Evolutionary conservation across 208 protist species (phyloP).

Genomic region (Leishmania tarentolae): DNA sequence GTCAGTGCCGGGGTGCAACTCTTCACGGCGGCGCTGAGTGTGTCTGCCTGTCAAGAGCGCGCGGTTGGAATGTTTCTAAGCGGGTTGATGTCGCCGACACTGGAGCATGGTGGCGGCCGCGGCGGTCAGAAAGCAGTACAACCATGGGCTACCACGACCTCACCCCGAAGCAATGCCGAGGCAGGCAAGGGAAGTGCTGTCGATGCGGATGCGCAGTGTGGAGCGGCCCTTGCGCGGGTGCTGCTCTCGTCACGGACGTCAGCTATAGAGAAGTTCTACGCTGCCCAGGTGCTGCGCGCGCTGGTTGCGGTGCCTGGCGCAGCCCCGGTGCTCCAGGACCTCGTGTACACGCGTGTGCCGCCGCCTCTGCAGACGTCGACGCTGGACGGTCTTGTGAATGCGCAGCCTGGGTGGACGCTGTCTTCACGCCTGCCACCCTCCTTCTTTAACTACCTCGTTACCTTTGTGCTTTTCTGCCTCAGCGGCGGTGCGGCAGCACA

Average conservation of each 20-base stretch:
- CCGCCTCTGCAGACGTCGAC: conserved; percentile 13
- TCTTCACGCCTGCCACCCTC: conserved; percentile 18
- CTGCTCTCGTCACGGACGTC: conserved; percentile 28
- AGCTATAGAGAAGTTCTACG: conserved; percentile 68
- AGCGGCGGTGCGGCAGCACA: conserved; percentile 44
- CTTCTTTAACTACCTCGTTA: conserved; percentile 53
- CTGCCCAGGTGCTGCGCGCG: conserved; percentile 56
- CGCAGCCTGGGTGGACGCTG: conserved; percentile 27
- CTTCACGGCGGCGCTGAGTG: conserved; percentile 38
- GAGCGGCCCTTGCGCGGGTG: conserved; percentile 29
- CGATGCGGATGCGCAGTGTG: conserved; percentile 16
- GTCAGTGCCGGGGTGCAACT: conserved; percentile 54
- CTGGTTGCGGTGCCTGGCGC: conserved; percentile 41
- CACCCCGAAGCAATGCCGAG: background rate
- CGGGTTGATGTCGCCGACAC: conserved; percentile 7
- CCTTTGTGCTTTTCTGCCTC: conserved; percentile 56
- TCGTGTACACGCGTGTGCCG: conserved; percentile 18
- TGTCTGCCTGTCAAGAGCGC: conserved; percentile 22
- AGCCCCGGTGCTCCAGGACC: conserved; percentile 23
- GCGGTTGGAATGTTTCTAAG: conserved; percentile 17
- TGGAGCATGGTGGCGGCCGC: background rate
- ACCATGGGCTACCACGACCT: background rate
- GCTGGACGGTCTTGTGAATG: conserved; percentile 26
- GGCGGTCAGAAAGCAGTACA: conserved; percentile 10
- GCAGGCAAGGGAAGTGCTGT: background rate